phyloP scores from a whole-genome alignment of 805 yeast genomes.

The Saturnispora saitoi region DNA sequence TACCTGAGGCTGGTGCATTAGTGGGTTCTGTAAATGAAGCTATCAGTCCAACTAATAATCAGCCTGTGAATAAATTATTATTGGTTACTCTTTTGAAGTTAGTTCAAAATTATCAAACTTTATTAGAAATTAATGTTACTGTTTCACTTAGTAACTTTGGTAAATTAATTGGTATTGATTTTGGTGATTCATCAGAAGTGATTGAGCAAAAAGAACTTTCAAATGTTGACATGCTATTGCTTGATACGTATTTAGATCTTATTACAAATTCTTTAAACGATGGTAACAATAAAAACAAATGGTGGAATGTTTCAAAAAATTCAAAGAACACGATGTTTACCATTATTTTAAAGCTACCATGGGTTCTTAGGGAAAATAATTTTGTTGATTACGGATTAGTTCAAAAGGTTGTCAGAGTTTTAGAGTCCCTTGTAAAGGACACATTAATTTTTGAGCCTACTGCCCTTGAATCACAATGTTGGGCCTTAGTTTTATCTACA shows the following conservation, averaged over 20 bases:
- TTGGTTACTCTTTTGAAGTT: slow-evolving; percentile 40
- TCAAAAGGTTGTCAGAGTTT: slow-evolving; percentile 39
- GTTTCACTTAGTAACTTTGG: slow-evolving; percentile 15
- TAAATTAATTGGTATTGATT: slow-evolving; percentile 12
- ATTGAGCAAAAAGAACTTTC: slow-evolving; percentile 21
- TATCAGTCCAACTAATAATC: slow-evolving; percentile 20
- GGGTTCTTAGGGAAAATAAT: slow-evolving; percentile 14
- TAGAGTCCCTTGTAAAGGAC: slow-evolving; percentile 40
- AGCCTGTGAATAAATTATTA: slow-evolving; percentile 36
- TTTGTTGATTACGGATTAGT: slow-evolving; percentile 14
- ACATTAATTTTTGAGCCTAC: slow-evolving; percentile 43
- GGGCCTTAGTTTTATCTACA: slow-evolving; percentile 42
- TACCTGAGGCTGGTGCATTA: slow-evolving; percentile 47
- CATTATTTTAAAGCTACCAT: slow-evolving; percentile 46
- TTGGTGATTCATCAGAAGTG: slow-evolving; percentile 23
- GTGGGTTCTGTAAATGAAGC: slow-evolving; percentile 36
- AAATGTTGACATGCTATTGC: slow-evolving; percentile 48
- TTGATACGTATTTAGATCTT: slow-evolving; percentile 54
- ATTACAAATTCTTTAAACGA: slow-evolving; percentile 34
- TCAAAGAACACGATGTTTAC: slow-evolving; percentile 56
- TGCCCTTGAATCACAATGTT: slow-evolving; percentile 44
- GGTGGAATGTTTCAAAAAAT: slow-evolving; percentile 59
- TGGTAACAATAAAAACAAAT: slow-evolving; percentile 37
- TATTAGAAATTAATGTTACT: slow-evolving; percentile 16
- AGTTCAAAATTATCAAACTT: slow-evolving; percentile 19